Evolutionary conservation across 75 land plant species (phyloP).

Genomic region (Cunninghamia lanceolata): DNA sequence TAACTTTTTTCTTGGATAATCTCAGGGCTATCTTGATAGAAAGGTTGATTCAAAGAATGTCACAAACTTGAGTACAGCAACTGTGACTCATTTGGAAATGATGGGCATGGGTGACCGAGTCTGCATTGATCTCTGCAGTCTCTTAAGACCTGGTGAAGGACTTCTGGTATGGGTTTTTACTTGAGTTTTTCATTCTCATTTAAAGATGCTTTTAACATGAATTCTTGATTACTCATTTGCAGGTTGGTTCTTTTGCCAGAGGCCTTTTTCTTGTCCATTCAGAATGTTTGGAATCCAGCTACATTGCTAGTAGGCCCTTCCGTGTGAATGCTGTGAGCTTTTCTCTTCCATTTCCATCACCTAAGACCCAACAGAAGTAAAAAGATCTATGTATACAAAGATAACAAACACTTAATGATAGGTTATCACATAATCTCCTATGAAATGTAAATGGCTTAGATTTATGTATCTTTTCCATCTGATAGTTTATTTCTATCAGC

Average conservation of each 20-base stretch:
- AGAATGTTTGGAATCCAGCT: conserved; percentile 80
- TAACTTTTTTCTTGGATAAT: conserved; percentile 5
- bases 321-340: conserved; percentile 92
- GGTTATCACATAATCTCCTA: neutral
- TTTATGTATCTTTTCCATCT: neutral
- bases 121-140: conserved; percentile 91
- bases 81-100: conserved; percentile 45
- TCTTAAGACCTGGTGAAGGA: conserved; percentile 91
- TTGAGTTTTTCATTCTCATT: conserved; percentile 1
- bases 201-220: neutral
- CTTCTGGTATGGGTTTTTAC: conserved; percentile 51
- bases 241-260: conserved; percentile 96
- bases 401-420: neutral
- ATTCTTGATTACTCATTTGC: conserved; percentile 5
- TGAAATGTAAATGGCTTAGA: neutral
- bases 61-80: conserved; percentile 43
- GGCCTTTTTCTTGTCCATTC: conserved; percentile 93
- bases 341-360: conserved; percentile 1
- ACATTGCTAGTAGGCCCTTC: conserved; percentile 90
- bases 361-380: neutral
- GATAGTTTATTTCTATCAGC: neutral
- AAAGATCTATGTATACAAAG: neutral
- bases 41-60: conserved; percentile 27
- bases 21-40: conserved; percentile 70
- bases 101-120: conserved; percentile 92